Evolutionary conservation across 176 grass and related monocot genomes (phyloP).

Genomic region (Ensete glaucum): DNA sequence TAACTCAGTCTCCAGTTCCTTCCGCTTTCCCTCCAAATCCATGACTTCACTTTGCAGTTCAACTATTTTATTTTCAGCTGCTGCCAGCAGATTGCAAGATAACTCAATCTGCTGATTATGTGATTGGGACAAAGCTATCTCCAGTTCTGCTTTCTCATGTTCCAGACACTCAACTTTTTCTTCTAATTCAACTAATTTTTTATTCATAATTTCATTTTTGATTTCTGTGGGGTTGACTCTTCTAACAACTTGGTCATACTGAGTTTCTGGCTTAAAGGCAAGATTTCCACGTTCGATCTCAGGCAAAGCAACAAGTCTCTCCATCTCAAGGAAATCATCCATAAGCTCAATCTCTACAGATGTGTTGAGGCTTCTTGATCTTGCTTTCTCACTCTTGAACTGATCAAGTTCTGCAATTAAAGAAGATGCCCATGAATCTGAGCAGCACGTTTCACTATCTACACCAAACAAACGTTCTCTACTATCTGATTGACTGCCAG

Average conservation of each 20-base stretch:
- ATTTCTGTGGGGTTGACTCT: slow-evolving; percentile 27
- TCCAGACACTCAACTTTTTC: slow-evolving; percentile 46
- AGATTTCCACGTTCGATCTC: slow-evolving; percentile 32
- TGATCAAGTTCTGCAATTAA: slow-evolving; percentile 67
- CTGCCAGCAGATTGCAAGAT: slow-evolving; percentile 33
- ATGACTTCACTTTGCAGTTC: slow-evolving; percentile 55
- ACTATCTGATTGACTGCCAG: slow-evolving; percentile 72
- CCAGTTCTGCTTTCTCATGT: slow-evolving; percentile 56
- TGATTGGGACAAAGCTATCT: slow-evolving; percentile 39
- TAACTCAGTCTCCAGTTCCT: slow-evolving; percentile 19
- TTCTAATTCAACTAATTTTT: slow-evolving; percentile 29
- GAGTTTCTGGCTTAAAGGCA: slow-evolving; percentile 38
- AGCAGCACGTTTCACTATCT: slow-evolving; percentile 58
- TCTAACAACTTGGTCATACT: slow-evolving; percentile 32
- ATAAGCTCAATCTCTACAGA: slow-evolving; percentile 89
- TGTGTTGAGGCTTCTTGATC: slow-evolving; percentile 40
- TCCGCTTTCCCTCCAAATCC: slow-evolving; percentile 35
- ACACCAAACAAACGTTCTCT: slow-evolving; percentile 49
- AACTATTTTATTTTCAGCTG: slow-evolving; percentile 44
- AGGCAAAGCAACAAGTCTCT: slow-evolving; percentile 64
- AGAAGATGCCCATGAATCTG: slow-evolving; percentile 70
- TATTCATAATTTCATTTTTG: slow-evolving; percentile 36
- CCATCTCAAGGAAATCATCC: slow-evolving; percentile 99
- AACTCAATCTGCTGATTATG: slow-evolving; percentile 35
- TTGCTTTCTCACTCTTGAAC: slow-evolving; percentile 67